phyloP scores from a whole-genome alignment of 352 stramenopile species.

The Aphanomyces stellatus region DNA sequence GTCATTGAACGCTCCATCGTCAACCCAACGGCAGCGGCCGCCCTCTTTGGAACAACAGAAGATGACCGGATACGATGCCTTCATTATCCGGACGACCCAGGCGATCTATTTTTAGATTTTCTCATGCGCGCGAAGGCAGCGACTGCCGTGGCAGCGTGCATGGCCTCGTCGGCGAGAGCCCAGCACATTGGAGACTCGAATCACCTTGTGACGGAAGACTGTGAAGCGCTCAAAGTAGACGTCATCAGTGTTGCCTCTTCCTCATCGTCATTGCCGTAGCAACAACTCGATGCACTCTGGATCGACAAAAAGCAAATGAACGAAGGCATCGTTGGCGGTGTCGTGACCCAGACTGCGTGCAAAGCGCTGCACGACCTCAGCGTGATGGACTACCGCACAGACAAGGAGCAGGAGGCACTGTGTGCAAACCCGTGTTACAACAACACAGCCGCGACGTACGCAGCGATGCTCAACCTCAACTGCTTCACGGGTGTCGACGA shows the following conservation, averaged over 20 bases:
- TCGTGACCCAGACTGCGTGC: conserved; percentile 43
- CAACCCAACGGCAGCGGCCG: too few relatives aligned
- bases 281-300: neutral
- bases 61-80: too few relatives aligned
- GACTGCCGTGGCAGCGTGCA: neutral
- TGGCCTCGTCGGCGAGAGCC: neutral
- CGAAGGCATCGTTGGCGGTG: conserved; percentile 53
- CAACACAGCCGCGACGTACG: conserved; percentile 51
- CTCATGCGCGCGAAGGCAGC: neutral
- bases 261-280: neutral
- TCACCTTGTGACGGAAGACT: neutral
- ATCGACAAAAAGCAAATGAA: conserved; percentile 46
- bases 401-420: conserved; percentile 48
- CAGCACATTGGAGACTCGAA: conserved; percentile 2
- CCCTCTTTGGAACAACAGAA: too few relatives aligned
- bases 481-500: conserved; percentile 48
- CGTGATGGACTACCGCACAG: conserved; percentile 37
- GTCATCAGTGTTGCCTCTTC: too few relatives aligned
- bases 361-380: conserved; percentile 48
- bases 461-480: conserved; percentile 47
- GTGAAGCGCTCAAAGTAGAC: conserved; percentile 10
- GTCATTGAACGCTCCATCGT: too few relatives aligned
- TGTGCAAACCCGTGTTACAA: conserved; percentile 58
- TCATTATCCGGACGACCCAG: too few relatives aligned
- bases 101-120: too few relatives aligned